Percentiles rank a stretch among this genome's conserved stretches.
Evolutionary conservation across 2,329 filamentous ascomycete genomes (phyloP).

Genomic region (Calonectria hawksworthii): DNA sequence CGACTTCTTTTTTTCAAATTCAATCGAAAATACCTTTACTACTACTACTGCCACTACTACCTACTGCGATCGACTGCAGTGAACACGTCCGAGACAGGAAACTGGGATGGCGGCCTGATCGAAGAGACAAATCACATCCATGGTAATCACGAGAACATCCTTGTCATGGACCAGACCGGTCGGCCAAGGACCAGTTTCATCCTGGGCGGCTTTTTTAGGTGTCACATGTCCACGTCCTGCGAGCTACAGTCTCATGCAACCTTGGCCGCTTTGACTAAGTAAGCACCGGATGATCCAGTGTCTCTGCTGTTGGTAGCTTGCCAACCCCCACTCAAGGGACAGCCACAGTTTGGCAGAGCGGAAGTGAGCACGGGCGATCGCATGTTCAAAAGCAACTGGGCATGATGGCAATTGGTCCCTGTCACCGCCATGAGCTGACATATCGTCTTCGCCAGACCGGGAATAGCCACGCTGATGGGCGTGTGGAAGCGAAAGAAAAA

Average conservation of each 20-base stretch:
- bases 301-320: constrained; percentile 22
- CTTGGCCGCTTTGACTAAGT: constrained; percentile 8
- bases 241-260: background rate
- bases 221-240: constrained; percentile 19
- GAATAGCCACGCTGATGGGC: background rate
- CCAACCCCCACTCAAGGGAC: constrained; percentile 34
- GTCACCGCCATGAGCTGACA: constrained; percentile 11
- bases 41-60: no score
- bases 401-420: constrained; percentile 12
- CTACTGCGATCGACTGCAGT: background rate
- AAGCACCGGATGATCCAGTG: constrained; percentile 7
- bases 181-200: constrained; percentile 1
- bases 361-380: constrained; percentile 34
- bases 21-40: background rate
- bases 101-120: background rate
- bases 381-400: constrained; percentile 19
- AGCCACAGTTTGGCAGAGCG: constrained; percentile 35
- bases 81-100: background rate
- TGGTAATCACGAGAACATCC: constrained; percentile 12
- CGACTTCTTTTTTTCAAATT: background rate
- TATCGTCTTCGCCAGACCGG: background rate
- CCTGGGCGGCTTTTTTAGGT: background rate
- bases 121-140: constrained; percentile 5
- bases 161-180: constrained; percentile 3
- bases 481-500: background rate